These are phyloP conservation scores for Thermoascus crustaceus DNA, from an alignment of 2,329 filamentous ascomycete genomes.

Conservation along the genomic window DNA sequence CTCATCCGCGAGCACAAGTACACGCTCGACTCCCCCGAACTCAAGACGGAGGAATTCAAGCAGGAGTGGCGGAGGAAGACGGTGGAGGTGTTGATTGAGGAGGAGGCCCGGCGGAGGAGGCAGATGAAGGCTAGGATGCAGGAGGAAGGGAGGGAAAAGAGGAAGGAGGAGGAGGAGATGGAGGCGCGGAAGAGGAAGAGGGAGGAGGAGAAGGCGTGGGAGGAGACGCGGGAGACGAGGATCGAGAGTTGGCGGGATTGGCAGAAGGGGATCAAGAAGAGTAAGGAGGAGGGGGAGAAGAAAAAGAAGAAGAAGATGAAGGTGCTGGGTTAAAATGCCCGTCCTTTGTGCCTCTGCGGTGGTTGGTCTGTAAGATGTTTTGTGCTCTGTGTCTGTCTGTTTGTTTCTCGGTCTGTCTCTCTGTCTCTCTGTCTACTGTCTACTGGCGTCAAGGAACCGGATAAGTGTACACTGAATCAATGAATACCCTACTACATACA, in stretches of 20 bases:
- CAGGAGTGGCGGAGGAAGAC: slow-evolving; percentile 50
- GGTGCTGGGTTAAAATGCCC: slow-evolving; percentile 34
- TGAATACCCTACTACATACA: no score
- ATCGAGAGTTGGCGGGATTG: slow-evolving; percentile 66
- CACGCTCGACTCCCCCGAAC: slow-evolving; percentile 79
- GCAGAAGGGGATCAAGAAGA: slow-evolving; percentile 60
- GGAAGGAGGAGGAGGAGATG: not conserved
- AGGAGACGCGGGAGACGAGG: not conserved
- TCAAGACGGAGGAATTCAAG: slow-evolving; percentile 69
- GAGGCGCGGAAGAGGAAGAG: slow-evolving; percentile 70
- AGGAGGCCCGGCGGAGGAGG: slow-evolving; percentile 3
- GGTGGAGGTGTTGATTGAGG: not conserved
- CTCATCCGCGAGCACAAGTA: slow-evolving; percentile 92
- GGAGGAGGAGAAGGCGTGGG: slow-evolving; percentile 39
- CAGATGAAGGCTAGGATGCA: slow-evolving; percentile 1
- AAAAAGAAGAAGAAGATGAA: slow-evolving; percentile 52
- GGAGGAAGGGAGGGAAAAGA: slow-evolving; percentile 1
- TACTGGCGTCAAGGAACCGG: no score
- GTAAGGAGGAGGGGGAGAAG: slow-evolving; percentile 45
- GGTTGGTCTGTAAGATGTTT: no score
- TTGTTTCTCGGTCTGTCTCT: slow-evolving; percentile 2
- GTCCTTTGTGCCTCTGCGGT: slow-evolving; percentile 2
- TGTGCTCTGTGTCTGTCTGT: no score
- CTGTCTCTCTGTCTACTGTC: no score
- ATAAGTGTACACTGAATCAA: no score